phyloP scores from a whole-genome alignment of 2,329 filamentous ascomycete genomes.

The Sarocladiaceae sp. region DNA sequence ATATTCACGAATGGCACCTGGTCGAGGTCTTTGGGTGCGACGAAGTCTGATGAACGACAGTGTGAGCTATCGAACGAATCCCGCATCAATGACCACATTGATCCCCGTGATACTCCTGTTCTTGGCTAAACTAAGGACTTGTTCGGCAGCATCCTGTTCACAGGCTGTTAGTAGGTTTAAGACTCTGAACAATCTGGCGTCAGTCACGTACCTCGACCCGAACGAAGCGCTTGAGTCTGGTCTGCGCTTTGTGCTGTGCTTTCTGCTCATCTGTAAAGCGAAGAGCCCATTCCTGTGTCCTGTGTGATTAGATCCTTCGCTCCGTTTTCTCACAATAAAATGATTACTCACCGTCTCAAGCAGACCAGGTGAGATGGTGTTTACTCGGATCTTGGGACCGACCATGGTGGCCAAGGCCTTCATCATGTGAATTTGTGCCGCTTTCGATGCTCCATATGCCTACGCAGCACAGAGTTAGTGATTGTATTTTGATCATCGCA shows the following conservation, averaged over 20 bases:
- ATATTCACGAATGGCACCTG: too few species aligned
- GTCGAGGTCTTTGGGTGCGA: too few species aligned
- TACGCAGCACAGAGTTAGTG: not conserved
- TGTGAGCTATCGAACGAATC: constrained; percentile 1
- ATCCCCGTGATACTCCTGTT: constrained; percentile 44
- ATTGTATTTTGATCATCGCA: not conserved
- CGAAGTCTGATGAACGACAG: too few species aligned
- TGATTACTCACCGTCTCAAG: constrained; percentile 35
- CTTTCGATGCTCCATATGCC: constrained; percentile 43
- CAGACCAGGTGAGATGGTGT: constrained; percentile 50
- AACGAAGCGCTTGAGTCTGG: not conserved
- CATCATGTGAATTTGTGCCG: constrained; percentile 58
- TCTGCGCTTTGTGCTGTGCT: constrained; percentile 2
- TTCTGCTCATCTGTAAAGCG: constrained; percentile 4
- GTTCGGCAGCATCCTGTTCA: constrained; percentile 43
- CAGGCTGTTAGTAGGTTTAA: not conserved
- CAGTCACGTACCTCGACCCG: not conserved
- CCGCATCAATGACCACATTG: constrained; percentile 42
- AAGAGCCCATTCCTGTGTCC: constrained; percentile 1
- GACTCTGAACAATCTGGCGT: too few species aligned
- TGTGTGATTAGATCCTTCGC: not conserved
- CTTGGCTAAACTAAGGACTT: constrained; percentile 43
- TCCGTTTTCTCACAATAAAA: not conserved
- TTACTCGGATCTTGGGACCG: constrained; percentile 51
- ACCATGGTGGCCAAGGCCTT: constrained; percentile 48